Conservation (phyloP, 129 eudicot genomes). For the Centaurea solstitialis region DNA sequence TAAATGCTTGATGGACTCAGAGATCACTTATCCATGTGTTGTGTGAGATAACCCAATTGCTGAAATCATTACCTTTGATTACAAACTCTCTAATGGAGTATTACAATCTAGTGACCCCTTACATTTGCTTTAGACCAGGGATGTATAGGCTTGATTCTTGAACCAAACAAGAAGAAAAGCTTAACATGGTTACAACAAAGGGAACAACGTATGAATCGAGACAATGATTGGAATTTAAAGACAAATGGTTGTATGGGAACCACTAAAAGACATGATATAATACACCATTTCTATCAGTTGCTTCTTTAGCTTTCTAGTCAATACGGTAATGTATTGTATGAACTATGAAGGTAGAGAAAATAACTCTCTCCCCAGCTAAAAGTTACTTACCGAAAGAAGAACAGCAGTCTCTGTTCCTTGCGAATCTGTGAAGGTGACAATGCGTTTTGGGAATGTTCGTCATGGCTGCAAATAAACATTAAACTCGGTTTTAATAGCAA, state of each 20-base stretch:
- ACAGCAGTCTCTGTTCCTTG: slow-evolving; percentile 95
- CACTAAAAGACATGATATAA: neutral
- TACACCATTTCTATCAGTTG: neutral
- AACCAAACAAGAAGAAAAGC: neutral
- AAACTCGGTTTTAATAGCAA: neutral
- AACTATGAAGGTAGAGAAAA: neutral
- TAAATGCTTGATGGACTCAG: neutral
- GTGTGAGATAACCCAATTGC: neutral
- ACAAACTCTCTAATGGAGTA: neutral
- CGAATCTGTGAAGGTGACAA: slow-evolving; percentile 86
- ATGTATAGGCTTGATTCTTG: neutral
- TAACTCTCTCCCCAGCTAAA: neutral
- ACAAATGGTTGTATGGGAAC: neutral
- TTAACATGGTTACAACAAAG: neutral
- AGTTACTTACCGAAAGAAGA: slow-evolving; percentile 70
- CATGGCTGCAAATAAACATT: slow-evolving; percentile 48
- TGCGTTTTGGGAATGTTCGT: slow-evolving; percentile 68
- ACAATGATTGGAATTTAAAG: neutral
- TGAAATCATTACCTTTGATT: neutral
- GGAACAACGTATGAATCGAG: neutral
- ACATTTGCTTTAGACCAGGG: neutral
- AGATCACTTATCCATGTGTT: neutral
- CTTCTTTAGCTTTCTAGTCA: neutral
- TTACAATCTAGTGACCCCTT: neutral
- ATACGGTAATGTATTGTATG: neutral